Conservation (phyloP, 139 green algal species). For the Asterochloris erici region DNA sequence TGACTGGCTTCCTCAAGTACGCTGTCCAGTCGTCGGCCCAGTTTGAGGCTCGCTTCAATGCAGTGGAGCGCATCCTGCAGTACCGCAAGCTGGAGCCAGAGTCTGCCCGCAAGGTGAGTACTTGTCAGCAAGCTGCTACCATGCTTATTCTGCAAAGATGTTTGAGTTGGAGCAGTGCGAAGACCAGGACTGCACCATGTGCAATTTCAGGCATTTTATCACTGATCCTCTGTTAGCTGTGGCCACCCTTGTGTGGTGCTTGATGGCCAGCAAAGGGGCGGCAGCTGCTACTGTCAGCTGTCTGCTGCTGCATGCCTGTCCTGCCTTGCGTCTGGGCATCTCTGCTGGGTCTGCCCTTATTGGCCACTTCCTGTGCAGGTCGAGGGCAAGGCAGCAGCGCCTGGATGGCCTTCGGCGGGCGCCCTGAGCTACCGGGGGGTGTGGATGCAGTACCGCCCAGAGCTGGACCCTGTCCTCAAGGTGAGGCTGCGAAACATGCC, state of each 20-base stretch:
- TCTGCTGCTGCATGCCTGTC: too few relatives aligned
- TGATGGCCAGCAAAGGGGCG: too few relatives aligned
- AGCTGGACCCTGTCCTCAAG: constrained; percentile 79
- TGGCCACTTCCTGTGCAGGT: not conserved
- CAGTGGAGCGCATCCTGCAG: constrained; percentile 84
- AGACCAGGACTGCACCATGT: too few relatives aligned
- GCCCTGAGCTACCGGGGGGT: constrained; percentile 57
- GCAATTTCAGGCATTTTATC: too few relatives aligned
- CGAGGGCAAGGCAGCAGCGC: constrained; percentile 1
- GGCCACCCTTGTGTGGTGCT: too few relatives aligned
- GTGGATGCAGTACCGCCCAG: constrained; percentile 82
- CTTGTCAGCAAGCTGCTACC: too few relatives aligned
- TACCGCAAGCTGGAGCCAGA: constrained; percentile 60
- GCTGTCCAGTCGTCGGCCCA: constrained; percentile 73
- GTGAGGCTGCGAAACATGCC: constrained; percentile 43
- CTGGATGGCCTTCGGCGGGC: constrained; percentile 59
- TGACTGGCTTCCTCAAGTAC: constrained; percentile 84
- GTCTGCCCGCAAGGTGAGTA: constrained; percentile 15
- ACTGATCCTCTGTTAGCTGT: too few relatives aligned
- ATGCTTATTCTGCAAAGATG: too few relatives aligned
- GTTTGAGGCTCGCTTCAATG: constrained; percentile 91
- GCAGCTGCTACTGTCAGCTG: too few relatives aligned
- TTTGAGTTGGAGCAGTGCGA: too few relatives aligned
- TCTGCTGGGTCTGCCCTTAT: too few relatives aligned
- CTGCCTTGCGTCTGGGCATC: too few relatives aligned